Evolutionary conservation across 257 asterid genomes (phyloP).

Genomic region (Striga asiatica): DNA sequence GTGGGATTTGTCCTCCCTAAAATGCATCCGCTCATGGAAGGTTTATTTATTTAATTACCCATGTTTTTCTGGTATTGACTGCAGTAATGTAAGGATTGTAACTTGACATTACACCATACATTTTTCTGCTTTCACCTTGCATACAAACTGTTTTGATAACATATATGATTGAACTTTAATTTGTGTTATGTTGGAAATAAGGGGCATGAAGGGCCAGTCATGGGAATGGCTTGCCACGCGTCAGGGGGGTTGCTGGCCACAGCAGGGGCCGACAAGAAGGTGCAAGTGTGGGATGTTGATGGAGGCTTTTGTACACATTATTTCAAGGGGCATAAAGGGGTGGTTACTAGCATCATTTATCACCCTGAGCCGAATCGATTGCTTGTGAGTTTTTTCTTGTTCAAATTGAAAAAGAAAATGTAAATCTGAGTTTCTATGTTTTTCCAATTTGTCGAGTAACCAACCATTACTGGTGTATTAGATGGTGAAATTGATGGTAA

Average conservation of each 20-base stretch:
- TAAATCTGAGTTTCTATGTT: neutral
- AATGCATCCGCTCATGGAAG: constrained; percentile 97
- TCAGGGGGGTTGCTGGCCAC: constrained; percentile 96
- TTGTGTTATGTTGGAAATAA: constrained; percentile 14
- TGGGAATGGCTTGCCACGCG: constrained; percentile 90
- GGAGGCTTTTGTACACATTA: constrained; percentile 93
- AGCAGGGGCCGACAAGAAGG: constrained; percentile 94
- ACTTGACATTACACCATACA: neutral
- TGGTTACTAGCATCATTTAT: constrained; percentile 67
- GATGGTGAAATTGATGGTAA: constrained; percentile 3
- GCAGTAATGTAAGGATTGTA: neutral
- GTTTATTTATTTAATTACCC: constrained; percentile 24
- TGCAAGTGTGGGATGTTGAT: constrained; percentile 91
- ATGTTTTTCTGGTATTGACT: neutral
- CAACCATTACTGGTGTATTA: neutral
- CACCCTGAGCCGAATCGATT: constrained; percentile 71
- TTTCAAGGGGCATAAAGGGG: constrained; percentile 95
- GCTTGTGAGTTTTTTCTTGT: constrained; percentile 46
- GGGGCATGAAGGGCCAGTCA: constrained; percentile 97
- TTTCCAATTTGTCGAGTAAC: neutral
- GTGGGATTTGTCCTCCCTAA: constrained; percentile 73
- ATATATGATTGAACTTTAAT: neutral
- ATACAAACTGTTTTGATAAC: neutral
- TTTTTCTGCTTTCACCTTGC: neutral
- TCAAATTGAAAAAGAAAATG: neutral